Conservation (phyloP, 306 rosid species). For the Citrullus mucosospermus region DNA sequence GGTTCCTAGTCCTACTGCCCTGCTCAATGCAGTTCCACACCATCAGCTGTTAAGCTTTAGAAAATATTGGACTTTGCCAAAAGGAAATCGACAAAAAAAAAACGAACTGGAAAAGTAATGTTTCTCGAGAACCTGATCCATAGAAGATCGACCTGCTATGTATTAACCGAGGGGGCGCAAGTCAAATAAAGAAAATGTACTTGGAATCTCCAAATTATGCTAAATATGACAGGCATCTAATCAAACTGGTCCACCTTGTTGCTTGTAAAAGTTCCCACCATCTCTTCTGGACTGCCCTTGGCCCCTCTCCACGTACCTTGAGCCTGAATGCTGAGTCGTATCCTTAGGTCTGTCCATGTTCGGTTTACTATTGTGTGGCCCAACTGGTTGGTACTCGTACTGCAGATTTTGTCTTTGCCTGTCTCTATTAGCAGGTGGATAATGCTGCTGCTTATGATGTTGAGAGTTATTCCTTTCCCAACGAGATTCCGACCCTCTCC, state of each 20-base stretch:
- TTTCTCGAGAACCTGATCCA: neutral
- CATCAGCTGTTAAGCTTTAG: neutral
- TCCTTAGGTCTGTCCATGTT: slow-evolving; percentile 47
- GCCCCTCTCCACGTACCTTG: slow-evolving; percentile 61
- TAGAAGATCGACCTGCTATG: neutral
- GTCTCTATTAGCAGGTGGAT: slow-evolving; percentile 41
- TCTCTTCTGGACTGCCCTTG: slow-evolving; percentile 61
- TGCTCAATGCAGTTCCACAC: neutral
- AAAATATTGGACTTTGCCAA: neutral
- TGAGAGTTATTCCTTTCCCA: slow-evolving; percentile 49
- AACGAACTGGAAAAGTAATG: neutral
- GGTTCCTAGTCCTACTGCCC: slow-evolving; percentile 9
- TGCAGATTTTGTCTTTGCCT: slow-evolving; percentile 53
- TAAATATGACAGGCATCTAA: slow-evolving; percentile 26
- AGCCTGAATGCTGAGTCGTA: slow-evolving; percentile 26
- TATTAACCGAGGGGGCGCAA: neutral
- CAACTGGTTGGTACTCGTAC: slow-evolving; percentile 77
- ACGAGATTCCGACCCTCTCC: slow-evolving; percentile 51
- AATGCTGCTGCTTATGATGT: slow-evolving; percentile 40
- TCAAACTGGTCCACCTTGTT: slow-evolving; percentile 34
- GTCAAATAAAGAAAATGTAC: slow-evolving; percentile 2
- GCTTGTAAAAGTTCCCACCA: slow-evolving; percentile 52
- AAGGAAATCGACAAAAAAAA: neutral
- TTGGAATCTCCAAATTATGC: neutral
- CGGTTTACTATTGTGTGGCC: slow-evolving; percentile 32